Percentiles rank a stretch among this genome's conserved stretches.
phyloP scores from a whole-genome alignment of 2,329 filamentous ascomycete species.

The Phyllosticta capitalensis region DNA sequence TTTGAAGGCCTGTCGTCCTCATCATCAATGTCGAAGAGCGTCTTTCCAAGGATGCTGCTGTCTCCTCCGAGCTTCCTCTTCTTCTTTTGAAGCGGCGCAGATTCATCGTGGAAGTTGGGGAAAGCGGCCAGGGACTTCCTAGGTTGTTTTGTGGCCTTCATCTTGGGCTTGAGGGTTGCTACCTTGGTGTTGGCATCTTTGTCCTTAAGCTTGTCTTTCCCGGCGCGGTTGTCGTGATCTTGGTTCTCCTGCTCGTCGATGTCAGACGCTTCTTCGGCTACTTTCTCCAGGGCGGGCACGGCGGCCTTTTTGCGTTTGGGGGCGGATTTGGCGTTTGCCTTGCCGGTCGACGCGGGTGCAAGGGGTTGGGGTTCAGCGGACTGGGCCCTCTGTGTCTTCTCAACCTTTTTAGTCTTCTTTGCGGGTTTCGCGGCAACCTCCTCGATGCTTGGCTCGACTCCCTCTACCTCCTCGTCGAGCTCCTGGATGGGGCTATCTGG shows the following conservation, averaged over 20 bases:
- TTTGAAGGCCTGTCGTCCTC: constrained; percentile 23
- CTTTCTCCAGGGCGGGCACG: constrained; percentile 32
- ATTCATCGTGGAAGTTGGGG: constrained; percentile 30
- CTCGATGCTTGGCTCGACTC: constrained; percentile 21
- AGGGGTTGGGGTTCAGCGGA: constrained; percentile 32
- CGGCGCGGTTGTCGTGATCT: constrained; percentile 23
- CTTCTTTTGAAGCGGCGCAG: constrained; percentile 45
- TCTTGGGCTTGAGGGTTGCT: constrained; percentile 21
- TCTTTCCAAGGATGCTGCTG: constrained; percentile 27
- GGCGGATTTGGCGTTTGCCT: constrained; percentile 34
- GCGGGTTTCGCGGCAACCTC: constrained; percentile 20
- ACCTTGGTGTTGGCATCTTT: constrained; percentile 24
- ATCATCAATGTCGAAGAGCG: constrained; percentile 57
- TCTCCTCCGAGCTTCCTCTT: constrained; percentile 62
- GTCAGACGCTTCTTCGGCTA: constrained; percentile 33
- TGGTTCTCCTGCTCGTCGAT: constrained; percentile 30
- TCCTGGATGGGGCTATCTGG: constrained; percentile 33
- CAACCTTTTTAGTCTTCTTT: constrained; percentile 22
- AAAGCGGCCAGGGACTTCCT: constrained; percentile 42
- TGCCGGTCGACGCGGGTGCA: constrained; percentile 34
- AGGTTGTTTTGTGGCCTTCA: constrained; percentile 25
- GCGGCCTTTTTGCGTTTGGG: constrained; percentile 28
- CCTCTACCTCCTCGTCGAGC: constrained; percentile 16
- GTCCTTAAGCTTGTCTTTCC: constrained; percentile 15
- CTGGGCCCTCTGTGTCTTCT: constrained; percentile 20